Percentiles rank a stretch among this genome's conserved stretches.
These are phyloP conservation scores for Termitomyces sp. DNA, from an alignment of 768 basidiomycete genomes.

Conservation along the genomic window DNA sequence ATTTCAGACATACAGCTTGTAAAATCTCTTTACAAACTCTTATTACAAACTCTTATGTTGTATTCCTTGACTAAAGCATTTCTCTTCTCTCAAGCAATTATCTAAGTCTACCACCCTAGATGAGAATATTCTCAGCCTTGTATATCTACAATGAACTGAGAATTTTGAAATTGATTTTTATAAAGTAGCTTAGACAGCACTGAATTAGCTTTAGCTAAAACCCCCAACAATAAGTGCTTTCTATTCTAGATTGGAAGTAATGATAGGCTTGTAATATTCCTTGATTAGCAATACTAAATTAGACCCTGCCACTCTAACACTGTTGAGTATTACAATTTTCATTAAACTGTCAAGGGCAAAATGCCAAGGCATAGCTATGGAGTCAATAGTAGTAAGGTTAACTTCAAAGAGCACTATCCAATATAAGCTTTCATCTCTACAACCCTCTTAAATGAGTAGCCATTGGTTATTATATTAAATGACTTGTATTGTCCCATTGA, in stretches of 20 bases:
- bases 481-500: constrained; percentile 65
- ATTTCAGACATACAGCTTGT: too few relatives aligned
- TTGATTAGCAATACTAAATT: constrained; percentile 60
- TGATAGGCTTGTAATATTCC: constrained; percentile 26
- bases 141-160: too few relatives aligned
- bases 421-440: constrained; percentile 67
- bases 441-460: constrained; percentile 70
- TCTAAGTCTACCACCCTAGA: too few relatives aligned
- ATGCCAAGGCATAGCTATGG: constrained; percentile 33
- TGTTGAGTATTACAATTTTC: constrained; percentile 59
- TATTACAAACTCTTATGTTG: too few relatives aligned
- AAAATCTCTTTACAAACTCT: too few relatives aligned
- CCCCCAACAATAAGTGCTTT: constrained; percentile 40
- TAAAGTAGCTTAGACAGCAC: too few relatives aligned
- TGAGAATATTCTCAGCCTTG: too few relatives aligned
- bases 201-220: constrained; percentile 52
- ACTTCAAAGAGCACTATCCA: constrained; percentile 47
- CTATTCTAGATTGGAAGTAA: background rate
- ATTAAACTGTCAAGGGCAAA: constrained; percentile 23
- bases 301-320: constrained; percentile 72
- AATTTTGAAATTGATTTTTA: too few relatives aligned
- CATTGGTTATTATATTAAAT: constrained; percentile 68
- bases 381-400: constrained; percentile 47
- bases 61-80: too few relatives aligned
- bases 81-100: too few relatives aligned